These are phyloP conservation scores for Xylaria multiplex DNA, from an alignment of 2,329 filamentous ascomycete species.

Conservation along the genomic window DNA sequence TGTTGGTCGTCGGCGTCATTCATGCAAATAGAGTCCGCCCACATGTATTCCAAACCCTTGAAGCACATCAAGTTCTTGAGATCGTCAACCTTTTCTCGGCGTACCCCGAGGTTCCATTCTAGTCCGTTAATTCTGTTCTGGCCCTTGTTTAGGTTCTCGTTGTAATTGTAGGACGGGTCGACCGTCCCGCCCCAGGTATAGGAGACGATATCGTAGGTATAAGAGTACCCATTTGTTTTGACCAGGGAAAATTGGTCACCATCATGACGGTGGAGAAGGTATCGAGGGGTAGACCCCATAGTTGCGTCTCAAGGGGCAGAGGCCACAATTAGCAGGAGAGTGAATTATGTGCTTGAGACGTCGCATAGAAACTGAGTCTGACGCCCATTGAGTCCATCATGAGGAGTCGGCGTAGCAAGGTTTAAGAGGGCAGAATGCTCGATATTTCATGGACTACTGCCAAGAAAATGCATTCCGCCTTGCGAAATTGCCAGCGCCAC, in stretches of 20 bases:
- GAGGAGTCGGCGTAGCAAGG: neutral
- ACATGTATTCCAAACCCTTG: slow-evolving; percentile 29
- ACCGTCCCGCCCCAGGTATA: slow-evolving; percentile 28
- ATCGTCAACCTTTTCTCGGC: slow-evolving; percentile 19
- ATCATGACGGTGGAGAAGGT: slow-evolving; percentile 23
- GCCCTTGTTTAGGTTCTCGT: neutral
- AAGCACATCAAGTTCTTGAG: slow-evolving; percentile 31
- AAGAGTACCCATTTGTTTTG: slow-evolving; percentile 9
- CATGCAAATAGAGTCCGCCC: slow-evolving; percentile 37
- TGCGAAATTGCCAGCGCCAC: slow-evolving; percentile 8
- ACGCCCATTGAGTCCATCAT: neutral
- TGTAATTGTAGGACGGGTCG: slow-evolving; percentile 3
- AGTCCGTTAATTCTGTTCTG: slow-evolving; percentile 14
- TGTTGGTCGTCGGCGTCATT: slow-evolving; percentile 27
- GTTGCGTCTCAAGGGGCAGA: neutral
- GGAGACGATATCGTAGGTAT: slow-evolving; percentile 33
- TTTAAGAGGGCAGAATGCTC: neutral
- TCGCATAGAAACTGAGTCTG: neutral
- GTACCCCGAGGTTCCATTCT: slow-evolving; percentile 25
- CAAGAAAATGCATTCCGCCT: slow-evolving; percentile 1
- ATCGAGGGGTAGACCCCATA: slow-evolving; percentile 24
- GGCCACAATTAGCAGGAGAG: neutral
- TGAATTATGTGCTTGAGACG: neutral
- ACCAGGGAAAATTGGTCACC: slow-evolving; percentile 29
- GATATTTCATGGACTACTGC: neutral